Evolutionary conservation across 805 yeast species (phyloP).

Genomic region (Candida caryicola): DNA sequence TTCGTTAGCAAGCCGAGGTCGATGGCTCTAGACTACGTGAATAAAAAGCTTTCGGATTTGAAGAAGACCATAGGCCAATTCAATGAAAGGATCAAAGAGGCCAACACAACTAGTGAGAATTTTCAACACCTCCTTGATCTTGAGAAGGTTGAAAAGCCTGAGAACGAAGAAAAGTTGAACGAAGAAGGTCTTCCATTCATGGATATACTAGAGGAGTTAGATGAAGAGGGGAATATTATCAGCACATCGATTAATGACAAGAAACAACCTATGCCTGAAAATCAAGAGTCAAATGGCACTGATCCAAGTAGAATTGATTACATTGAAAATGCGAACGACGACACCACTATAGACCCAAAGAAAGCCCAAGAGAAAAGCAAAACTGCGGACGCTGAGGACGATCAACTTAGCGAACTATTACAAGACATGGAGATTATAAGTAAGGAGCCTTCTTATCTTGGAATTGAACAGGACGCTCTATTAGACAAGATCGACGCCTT

Average conservation of each 20-base stretch:
- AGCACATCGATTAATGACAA: constrained; percentile 25
- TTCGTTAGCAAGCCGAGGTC: constrained; percentile 30
- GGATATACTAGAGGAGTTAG: constrained; percentile 78
- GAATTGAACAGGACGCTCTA: constrained; percentile 17
- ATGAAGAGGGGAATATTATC: constrained; percentile 75
- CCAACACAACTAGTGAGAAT: constrained; percentile 28
- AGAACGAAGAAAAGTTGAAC: constrained; percentile 16
- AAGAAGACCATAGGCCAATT: constrained; percentile 42
- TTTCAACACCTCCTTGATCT: constrained; percentile 15
- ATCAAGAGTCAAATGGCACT: background rate
- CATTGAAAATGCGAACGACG: background rate
- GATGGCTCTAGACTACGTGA: constrained; percentile 28
- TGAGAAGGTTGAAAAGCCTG: constrained; percentile 5
- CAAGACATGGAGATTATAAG: constrained; percentile 40
- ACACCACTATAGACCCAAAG: background rate
- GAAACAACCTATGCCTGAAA: background rate
- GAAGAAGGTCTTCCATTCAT: constrained; percentile 61
- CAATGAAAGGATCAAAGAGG: constrained; percentile 37
- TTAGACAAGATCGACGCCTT: constrained; percentile 26
- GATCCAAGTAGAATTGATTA: background rate
- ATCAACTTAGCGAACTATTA: constrained; percentile 28
- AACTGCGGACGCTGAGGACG: constrained; percentile 6
- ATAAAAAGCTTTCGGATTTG: constrained; percentile 25
- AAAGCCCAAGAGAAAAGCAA: background rate
- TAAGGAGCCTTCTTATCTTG: constrained; percentile 16